Conservation (phyloP, 352 stramenopile species). For the Pythium rhizo-oryzae region DNA sequence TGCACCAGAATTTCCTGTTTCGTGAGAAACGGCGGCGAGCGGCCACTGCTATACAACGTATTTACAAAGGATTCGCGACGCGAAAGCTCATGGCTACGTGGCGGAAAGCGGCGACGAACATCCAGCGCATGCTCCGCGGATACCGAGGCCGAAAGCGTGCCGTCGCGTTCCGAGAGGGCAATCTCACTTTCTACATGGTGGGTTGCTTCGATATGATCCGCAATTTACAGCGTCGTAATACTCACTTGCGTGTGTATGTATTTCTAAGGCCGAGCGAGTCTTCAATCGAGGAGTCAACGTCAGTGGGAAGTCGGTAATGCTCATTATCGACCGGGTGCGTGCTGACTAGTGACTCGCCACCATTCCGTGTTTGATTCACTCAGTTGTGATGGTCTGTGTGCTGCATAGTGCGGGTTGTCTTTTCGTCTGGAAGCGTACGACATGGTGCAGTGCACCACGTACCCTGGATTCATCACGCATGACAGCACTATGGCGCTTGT, state of each 20-base stretch:
- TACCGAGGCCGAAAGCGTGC: constrained; percentile 54
- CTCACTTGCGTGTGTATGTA: not conserved
- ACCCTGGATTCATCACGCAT: constrained; percentile 59
- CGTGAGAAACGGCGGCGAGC: constrained; percentile 51
- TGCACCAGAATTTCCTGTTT: constrained; percentile 36
- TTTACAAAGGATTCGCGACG: constrained; percentile 51
- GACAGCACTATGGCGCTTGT: constrained; percentile 50
- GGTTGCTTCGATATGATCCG: not conserved
- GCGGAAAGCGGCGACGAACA: constrained; percentile 35
- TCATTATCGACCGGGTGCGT: constrained; percentile 64
- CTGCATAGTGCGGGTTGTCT: constrained; percentile 56
- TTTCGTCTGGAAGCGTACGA: constrained; percentile 68
- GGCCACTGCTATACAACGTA: constrained; percentile 55
- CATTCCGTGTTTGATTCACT: no score
- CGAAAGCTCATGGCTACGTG: constrained; percentile 37
- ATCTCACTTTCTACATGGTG: constrained; percentile 72
- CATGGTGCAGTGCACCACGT: constrained; percentile 44
- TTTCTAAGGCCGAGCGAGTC: constrained; percentile 42
- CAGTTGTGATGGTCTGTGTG: no score
- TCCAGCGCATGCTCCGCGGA: constrained; percentile 64
- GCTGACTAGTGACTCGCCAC: not conserved
- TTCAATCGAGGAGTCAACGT: constrained; percentile 62
- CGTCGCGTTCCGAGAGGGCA: constrained; percentile 64
- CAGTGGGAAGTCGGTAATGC: constrained; percentile 47
- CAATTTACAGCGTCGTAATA: not conserved